Evolutionary conservation across 352 stramenopile genomes (phyloP).

Genomic region (Globisporangium uncinulatum): DNA sequence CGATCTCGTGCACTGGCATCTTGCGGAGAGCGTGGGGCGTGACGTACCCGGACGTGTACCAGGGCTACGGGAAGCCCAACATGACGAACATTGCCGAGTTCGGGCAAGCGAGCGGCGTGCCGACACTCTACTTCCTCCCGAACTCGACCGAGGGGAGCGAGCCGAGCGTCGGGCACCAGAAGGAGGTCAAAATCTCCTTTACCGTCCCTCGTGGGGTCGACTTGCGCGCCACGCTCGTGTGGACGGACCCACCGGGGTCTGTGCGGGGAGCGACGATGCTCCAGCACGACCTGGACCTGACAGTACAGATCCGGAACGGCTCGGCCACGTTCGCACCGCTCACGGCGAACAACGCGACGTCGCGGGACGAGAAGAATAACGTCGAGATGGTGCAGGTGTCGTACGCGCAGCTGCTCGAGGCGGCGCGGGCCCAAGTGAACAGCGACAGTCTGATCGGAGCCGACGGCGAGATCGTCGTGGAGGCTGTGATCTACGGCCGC

Average conservation of each 20-base stretch:
- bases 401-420: constrained; percentile 35
- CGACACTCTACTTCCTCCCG: constrained; percentile 47
- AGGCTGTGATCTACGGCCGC: constrained; percentile 50
- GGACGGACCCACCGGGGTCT: constrained; percentile 60
- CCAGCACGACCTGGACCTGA: constrained; percentile 73
- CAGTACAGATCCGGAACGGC: constrained; percentile 53
- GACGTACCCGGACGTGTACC: constrained; percentile 61
- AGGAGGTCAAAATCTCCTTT: constrained; percentile 45
- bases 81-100: constrained; percentile 73
- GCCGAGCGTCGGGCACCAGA: constrained; percentile 35
- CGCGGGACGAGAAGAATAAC: constrained; percentile 63
- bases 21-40: constrained; percentile 24
- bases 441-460: constrained; percentile 12
- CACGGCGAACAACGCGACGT: constrained; percentile 59
- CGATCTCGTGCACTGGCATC: constrained; percentile 37
- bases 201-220: constrained; percentile 43
- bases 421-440: constrained; percentile 22
- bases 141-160: constrained; percentile 43
- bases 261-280: constrained; percentile 39
- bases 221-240: constrained; percentile 63
- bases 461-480: constrained; percentile 41
- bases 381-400: constrained; percentile 73
- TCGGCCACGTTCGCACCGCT: constrained; percentile 40
- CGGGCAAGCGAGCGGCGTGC: constrained; percentile 3
- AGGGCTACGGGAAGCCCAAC: constrained; percentile 80